Evolutionary conservation across 2,329 filamentous ascomycete genomes (phyloP).

Genomic region (Cercospora beticola): DNA sequence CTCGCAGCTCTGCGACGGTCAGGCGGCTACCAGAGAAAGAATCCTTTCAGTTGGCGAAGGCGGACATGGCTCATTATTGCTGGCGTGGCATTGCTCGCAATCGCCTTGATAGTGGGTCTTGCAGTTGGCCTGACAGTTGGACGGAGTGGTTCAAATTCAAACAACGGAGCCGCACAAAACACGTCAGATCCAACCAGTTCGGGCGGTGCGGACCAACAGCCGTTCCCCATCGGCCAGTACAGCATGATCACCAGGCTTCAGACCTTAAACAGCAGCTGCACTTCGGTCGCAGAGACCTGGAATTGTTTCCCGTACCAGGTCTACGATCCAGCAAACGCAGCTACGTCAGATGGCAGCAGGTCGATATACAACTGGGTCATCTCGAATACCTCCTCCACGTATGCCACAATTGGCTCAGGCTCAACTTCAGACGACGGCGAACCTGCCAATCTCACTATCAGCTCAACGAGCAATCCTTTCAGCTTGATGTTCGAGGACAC

Average conservation of each 20-base stretch:
- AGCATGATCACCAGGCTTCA: conserved; percentile 60
- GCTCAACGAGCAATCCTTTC: conserved; percentile 57
- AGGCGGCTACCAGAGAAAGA: conserved; percentile 17
- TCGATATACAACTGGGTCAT: conserved; percentile 65
- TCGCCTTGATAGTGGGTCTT: conserved; percentile 43
- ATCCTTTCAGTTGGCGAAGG: conserved; percentile 42
- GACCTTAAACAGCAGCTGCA: conserved; percentile 56
- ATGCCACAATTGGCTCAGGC: conserved; percentile 52
- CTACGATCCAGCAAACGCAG: conserved; percentile 43
- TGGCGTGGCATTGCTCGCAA: conserved; percentile 40
- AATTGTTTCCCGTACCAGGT: conserved; percentile 59
- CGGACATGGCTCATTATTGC: conserved; percentile 40
- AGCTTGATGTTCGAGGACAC: conserved; percentile 57
- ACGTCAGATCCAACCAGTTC: not conserved
- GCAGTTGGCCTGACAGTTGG: conserved; percentile 37
- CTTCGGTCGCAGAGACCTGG: conserved; percentile 59
- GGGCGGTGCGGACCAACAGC: conserved; percentile 19
- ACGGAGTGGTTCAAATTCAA: conserved; percentile 13
- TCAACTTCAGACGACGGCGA: conserved; percentile 55
- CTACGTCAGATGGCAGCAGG: conserved; percentile 38
- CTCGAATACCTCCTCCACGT: conserved; percentile 40
- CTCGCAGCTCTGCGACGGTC: conserved; percentile 29
- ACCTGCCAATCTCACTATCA: conserved; percentile 42
- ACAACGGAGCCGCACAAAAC: not conserved
- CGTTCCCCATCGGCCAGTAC: conserved; percentile 64